phyloP scores from a whole-genome alignment of 2,329 filamentous ascomycete species.

The Exserohilum rostratum region DNA sequence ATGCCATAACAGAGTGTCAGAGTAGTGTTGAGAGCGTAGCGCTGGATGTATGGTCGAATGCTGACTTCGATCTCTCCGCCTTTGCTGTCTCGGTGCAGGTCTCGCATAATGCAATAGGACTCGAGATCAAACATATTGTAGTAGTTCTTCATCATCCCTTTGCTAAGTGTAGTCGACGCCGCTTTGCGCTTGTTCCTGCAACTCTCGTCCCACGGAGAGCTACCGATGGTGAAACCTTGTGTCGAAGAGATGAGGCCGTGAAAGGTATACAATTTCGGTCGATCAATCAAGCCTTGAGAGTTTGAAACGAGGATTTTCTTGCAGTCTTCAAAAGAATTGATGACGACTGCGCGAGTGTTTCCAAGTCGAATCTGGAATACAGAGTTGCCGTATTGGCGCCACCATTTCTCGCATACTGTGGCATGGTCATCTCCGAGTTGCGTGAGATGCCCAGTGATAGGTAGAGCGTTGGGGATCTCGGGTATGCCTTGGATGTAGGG shows the following conservation, averaged over 20 bases:
- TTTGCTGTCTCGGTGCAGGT: constrained; percentile 54
- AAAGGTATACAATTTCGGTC: constrained; percentile 60
- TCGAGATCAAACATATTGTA: constrained; percentile 62
- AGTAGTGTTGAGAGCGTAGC: constrained; percentile 61
- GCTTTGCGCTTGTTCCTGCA: constrained; percentile 62
- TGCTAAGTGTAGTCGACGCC: constrained; percentile 55
- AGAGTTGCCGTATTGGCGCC: constrained; percentile 55
- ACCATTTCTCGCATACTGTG: constrained; percentile 58
- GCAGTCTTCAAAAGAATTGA: constrained; percentile 61
- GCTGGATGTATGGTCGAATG: constrained; percentile 59
- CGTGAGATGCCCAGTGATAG: constrained; percentile 59
- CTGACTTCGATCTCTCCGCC: constrained; percentile 53
- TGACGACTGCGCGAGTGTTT: constrained; percentile 59
- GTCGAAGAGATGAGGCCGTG: constrained; percentile 57
- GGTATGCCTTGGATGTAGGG: constrained; percentile 57
- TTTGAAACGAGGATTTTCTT: constrained; percentile 58
- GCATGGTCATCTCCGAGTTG: constrained; percentile 61
- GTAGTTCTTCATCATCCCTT: constrained; percentile 56
- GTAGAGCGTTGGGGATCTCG: constrained; percentile 59
- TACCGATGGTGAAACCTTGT: constrained; percentile 63
- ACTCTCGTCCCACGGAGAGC: constrained; percentile 60
- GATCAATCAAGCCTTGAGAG: constrained; percentile 58
- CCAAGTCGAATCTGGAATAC: constrained; percentile 61
- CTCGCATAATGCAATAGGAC: constrained; percentile 58
- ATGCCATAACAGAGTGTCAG: constrained; percentile 62